Evolutionary conservation across 805 yeast species (phyloP), one percentile per base, ranked within the genome.

Genomic region (Ogataea kodamae): DNA sequence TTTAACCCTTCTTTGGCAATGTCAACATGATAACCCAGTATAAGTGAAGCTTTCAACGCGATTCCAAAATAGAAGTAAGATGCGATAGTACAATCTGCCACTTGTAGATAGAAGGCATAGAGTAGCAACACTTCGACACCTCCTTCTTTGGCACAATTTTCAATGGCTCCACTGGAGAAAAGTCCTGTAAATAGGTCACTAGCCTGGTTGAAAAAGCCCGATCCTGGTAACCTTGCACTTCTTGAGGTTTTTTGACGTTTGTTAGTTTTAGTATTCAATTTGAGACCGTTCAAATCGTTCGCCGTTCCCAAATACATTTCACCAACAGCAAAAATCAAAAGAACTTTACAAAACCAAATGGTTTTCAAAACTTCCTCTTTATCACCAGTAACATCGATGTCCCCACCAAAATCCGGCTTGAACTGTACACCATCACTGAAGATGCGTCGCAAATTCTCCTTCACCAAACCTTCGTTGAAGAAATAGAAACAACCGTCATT

Each of bases 401-500:
- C 55, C 22, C 43, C 46, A 17, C 59, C 59, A 39, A 49, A 49
- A 35, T 52, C 59, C 10, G 54, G 54, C 46, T 42, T 50, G 35
- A 56, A 54, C 6, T 49, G 50, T 9, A 23, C 54, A 54, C 49
- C 48, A 11, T 52, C 78, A 18, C 79, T 73, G 53, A 81, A 83
- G 14, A 81, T 66, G 41, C 79, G 67, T 61, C 76, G 71, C 33
- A 83, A 55, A 41, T 76, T 79, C 45, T 74, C 74, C 50, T 81
- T 82, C 15, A 81, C 85, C 13, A 81, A 51, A 1, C 94, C 94
- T 55, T 83, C 94, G 52, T 83, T 83, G 62, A 83, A 83, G 50
- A 83, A 83, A 59, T 83, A 83, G 54, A 83, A 83, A 48, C 94
- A 83, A 1, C 89, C 92, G 56, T 82, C 92, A 48, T 83, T 83